Evolutionary conservation across 129 eudicot species (phyloP), one percentile per base, ranked within the genome.

Genomic region (Saposhnikovia divaricata): DNA sequence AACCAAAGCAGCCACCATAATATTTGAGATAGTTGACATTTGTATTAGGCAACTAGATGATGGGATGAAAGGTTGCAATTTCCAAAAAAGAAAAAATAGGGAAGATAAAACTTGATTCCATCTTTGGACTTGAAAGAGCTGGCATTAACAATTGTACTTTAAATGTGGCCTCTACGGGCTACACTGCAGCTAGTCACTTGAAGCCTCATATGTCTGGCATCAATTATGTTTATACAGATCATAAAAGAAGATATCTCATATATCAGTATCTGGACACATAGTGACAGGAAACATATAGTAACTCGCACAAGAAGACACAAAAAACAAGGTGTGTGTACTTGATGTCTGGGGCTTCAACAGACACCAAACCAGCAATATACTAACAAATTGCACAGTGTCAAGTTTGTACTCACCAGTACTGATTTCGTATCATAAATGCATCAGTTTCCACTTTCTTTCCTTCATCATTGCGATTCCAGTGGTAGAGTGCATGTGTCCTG

Each of bases 401-500:
- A 51, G 81, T 72, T 19, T 70, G 48, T 61, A 79, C 92, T 90
- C 78, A 95, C 98, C 97, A 95, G 87, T 89, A 89, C 74, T 88
- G 98, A 80, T 95, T 95, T 50, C 78, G 88, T 68, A 95, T 38
- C 82, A 86, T 86, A 28, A 92, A 87, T 31, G 96, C 77, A 80
- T 95, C 98, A 19, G 91, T 84, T 73, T 88, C 85, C 50, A 89
- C 88, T 82, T 75, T 90, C 84, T 90, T 92, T 51, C 99, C 98
- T 80, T 96, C 97, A 63, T 96, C 93, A 86, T 96, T 96, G 18
- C 99, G 90, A 80, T 92, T 85, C 99, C 99, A 96, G 40, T 89
- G 90, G 88, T 92, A 96, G 31, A 88, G 48, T 19, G 99, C 99
- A 74, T 96, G 99, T 18, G 98, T 96, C 86, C 91, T 84, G 65